Evolutionary conservation across 2,329 filamentous ascomycete species (phyloP), one percentile per base, ranked within the genome.

Genomic region (Cordyceps cateniannulata): DNA sequence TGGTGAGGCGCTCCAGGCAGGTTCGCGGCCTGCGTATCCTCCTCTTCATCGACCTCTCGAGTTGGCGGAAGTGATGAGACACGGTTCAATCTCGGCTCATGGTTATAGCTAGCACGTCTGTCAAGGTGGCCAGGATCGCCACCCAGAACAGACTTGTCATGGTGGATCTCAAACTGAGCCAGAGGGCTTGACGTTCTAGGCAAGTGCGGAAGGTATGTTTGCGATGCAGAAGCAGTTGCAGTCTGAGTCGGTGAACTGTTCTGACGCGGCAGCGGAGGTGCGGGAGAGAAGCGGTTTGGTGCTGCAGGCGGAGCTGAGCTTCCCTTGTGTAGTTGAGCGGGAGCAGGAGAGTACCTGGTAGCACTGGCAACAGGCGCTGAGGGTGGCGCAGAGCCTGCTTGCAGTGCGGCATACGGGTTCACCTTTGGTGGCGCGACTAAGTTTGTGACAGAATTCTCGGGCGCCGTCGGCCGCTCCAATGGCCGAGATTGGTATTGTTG

Each of bases 101-200:
- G 80, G 1, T 80, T 81, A 40, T 81, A 81, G 65, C 76, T 81
- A 59, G 73, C 75, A 54, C 81, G 79, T 48, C 81, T 76, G 61
- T 81, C 77, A n/a, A 73, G 66, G 42, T 75, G 69, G n/a, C 69
- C 63, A 18, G 64, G 64, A n/a, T 83, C 81, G 6, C 5, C 27
- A 14, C 45, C 53, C 0, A 71, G 72, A 63, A 71, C 69, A 8
- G 72, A 62, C 50, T 74, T 73, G 35, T 77, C 76, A 58, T 76
- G 75, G 8, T 76, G 77, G 12, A 79, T 76, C 69, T 87, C 85
- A 62, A 85, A 87, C 65, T 88, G 84, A 6, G 85, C 85, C 62
- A 88, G 71, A 0, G 85, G 85, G 64, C 85, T 88, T 1, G 85
- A 88, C 1, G 85, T 88, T 64, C 85, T 77, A 9, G 85, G 85